Percentiles rank a stretch among this genome's conserved stretches.
phyloP scores from a whole-genome alignment of 2,329 filamentous ascomycete species.

The Penicillium freii region DNA sequence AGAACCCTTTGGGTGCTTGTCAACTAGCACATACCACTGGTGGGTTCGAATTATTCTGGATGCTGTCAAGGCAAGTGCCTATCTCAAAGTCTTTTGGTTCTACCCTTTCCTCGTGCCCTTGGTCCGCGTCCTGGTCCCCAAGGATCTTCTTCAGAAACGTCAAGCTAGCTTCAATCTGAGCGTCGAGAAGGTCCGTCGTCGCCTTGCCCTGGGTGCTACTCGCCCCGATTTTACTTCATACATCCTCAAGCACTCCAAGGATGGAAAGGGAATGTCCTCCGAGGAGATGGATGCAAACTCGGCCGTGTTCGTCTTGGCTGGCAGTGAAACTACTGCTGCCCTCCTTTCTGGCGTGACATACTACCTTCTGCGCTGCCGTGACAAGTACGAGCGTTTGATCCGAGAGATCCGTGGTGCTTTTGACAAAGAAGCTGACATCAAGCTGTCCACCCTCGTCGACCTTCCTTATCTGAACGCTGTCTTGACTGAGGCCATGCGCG shows the following conservation, averaged over 20 bases:
- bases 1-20: constrained; percentile 34
- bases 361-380: constrained; percentile 24
- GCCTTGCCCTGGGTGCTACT: constrained; percentile 14
- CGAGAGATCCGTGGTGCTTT: constrained; percentile 29
- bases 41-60: constrained; percentile 32
- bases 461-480: constrained; percentile 30
- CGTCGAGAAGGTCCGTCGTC: constrained; percentile 23
- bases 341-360: constrained; percentile 24
- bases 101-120: constrained; percentile 19
- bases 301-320: constrained; percentile 25
- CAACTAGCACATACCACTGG: constrained; percentile 27
- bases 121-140: constrained; percentile 17
- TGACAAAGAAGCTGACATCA: constrained; percentile 19
- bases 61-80: constrained; percentile 24
- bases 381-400: constrained; percentile 20
- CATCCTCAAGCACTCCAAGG: constrained; percentile 22
- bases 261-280: constrained; percentile 14
- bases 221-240: constrained; percentile 28
- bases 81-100: constrained; percentile 22
- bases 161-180: constrained; percentile 17
- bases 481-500: constrained; percentile 26
- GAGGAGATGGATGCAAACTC: constrained; percentile 26
- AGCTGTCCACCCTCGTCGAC: constrained; percentile 11
- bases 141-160: constrained; percentile 17
- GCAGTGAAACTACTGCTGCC: constrained; percentile 28